These are phyloP conservation scores for Aspergillus quadrilineatus DNA, from an alignment of 2,329 filamentous ascomycete species.

Conservation along the genomic window DNA sequence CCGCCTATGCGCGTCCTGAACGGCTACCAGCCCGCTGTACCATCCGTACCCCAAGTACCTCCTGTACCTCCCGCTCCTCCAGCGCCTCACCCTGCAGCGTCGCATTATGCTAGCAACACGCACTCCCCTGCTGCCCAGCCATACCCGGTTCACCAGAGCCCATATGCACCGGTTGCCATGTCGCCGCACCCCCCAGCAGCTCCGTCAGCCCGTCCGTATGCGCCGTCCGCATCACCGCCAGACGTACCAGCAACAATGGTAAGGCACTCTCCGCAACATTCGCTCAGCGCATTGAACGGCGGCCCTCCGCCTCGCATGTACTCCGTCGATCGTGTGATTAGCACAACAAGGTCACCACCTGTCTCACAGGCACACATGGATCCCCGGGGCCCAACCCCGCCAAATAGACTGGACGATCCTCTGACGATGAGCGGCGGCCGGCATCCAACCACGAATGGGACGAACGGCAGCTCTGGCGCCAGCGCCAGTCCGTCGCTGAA, in stretches of 20 bases:
- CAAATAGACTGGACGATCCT: constrained; percentile 32
- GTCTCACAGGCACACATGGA: constrained; percentile 36
- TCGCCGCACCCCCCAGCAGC: constrained; percentile 36
- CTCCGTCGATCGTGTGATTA: constrained; percentile 37
- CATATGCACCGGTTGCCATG: constrained; percentile 37
- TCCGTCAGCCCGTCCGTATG: constrained; percentile 33
- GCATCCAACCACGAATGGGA: constrained; percentile 28
- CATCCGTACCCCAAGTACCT: constrained; percentile 30
- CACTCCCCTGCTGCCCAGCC: constrained; percentile 36
- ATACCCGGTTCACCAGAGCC: constrained; percentile 39
- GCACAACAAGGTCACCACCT: constrained; percentile 37
- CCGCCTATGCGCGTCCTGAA: constrained; percentile 55
- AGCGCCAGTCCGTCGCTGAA: constrained; percentile 74
- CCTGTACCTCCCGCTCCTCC: constrained; percentile 25
- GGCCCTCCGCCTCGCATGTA: constrained; percentile 39
- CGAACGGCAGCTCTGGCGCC: constrained; percentile 53
- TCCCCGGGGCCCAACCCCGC: constrained; percentile 34
- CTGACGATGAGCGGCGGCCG: constrained; percentile 29
- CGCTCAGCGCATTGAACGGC: constrained; percentile 36
- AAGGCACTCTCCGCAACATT: constrained; percentile 38
- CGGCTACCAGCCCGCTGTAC: constrained; percentile 42
- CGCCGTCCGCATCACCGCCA: constrained; percentile 39
- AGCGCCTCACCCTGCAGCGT: constrained; percentile 20
- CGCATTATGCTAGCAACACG: constrained; percentile 34
- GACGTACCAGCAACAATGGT: constrained; percentile 38